Conservation (phyloP, 352 stramenopile species). For the Aphanomyces cochlioides region DNA sequence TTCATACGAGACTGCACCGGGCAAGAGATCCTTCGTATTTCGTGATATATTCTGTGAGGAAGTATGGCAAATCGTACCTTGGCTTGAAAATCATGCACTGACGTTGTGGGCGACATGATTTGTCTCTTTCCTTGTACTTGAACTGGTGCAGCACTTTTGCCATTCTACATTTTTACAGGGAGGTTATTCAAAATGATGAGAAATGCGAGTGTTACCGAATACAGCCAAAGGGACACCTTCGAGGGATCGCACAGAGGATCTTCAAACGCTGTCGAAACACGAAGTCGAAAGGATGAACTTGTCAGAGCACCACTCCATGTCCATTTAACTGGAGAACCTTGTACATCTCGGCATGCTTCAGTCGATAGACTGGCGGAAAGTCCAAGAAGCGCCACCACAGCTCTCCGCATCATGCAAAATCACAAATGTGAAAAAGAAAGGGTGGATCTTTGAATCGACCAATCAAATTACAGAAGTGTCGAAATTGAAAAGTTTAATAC, state of each 20-base stretch:
- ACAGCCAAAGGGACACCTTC: conserved; percentile 14
- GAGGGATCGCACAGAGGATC: conserved; percentile 12
- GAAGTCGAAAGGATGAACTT: conserved; percentile 26
- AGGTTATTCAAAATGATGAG: too few relatives aligned
- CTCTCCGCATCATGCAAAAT: background rate
- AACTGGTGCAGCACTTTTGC: background rate
- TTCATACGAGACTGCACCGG: conserved; percentile 10
- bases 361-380: background rate
- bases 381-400: too few relatives aligned
- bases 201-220: background rate
- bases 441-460: conserved; percentile 1
- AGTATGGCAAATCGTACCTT: background rate
- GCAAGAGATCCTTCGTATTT: background rate
- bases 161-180: too few relatives aligned
- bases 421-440: conserved; percentile 1
- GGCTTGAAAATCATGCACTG: conserved; percentile 22
- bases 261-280: background rate
- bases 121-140: background rate
- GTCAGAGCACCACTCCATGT: conserved; percentile 30
- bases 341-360: background rate
- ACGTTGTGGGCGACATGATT: conserved; percentile 9
- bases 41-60: background rate
- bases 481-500: background rate
- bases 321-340: conserved; percentile 23
- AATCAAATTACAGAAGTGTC: conserved; percentile 13